Percentiles rank a stretch among this genome's conserved stretches.
phyloP scores from a whole-genome alignment of 768 basidiomycete genomes.

The Coprinellus micaceus region DNA sequence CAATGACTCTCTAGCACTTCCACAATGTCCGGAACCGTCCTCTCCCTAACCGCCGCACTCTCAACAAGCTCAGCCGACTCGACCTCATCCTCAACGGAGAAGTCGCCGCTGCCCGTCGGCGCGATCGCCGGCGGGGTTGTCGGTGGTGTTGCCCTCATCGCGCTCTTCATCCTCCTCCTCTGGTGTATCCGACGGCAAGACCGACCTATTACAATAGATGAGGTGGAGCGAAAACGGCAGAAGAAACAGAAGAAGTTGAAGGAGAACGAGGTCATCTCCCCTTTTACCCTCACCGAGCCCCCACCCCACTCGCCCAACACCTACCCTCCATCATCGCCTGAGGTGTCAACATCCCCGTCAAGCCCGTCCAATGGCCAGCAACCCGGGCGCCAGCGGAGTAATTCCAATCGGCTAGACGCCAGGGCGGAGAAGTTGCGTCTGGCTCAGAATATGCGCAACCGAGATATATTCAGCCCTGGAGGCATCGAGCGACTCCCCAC shows the following conservation, averaged over 20 bases:
- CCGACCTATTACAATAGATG: neutral
- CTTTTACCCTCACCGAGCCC: constrained; percentile 1
- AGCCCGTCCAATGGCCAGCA: too few relatives aligned
- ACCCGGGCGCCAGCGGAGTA: too few relatives aligned
- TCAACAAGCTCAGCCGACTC: neutral
- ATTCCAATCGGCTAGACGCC: too few relatives aligned
- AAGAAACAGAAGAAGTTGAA: neutral
- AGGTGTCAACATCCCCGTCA: too few relatives aligned
- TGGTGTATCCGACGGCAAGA: constrained; percentile 1
- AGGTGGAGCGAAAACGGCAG: too few relatives aligned
- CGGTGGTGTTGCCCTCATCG: constrained; percentile 1
- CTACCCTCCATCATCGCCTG: neutral
- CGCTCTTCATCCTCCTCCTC: neutral
- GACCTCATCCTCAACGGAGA: neutral
- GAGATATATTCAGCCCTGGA: neutral
- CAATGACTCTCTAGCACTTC: neutral
- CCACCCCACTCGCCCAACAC: neutral
- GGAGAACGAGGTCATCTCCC: constrained; percentile 7
- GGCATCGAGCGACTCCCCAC: neutral
- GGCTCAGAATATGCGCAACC: neutral
- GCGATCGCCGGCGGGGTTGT: constrained; percentile 6
- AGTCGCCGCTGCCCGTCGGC: neutral
- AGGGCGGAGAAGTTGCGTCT: neutral
- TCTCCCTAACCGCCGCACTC: neutral
- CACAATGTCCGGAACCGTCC: neutral